Evolutionary conservation across 768 basidiomycete genomes (phyloP), one percentile per base, ranked within the genome.

Genomic region (Mycena rebaudengoi): DNA sequence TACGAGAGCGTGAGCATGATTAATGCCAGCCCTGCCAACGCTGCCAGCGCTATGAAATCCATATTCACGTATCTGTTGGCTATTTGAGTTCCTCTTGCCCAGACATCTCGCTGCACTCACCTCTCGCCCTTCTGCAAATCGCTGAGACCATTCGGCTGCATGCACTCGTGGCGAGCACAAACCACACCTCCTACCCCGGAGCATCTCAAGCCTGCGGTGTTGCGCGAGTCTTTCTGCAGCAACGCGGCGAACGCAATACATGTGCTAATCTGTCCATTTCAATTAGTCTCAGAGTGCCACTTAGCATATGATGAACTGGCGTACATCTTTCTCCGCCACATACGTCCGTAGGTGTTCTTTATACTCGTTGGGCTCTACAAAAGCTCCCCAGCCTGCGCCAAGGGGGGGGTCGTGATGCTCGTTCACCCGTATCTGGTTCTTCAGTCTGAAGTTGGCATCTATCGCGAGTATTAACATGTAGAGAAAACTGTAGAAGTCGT

Each of bases 71-170:
- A 52, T 52, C 50, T 52, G 23, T 11, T 1, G 44, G 10, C n/a
- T n/a, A n/a, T n/a, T n/a, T 5, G 5, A 23, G 43, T 1, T 25
- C 20, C 21, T 45, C 8, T 23, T n/a, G 5, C 6, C 13, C 20
- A 45, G 23, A 14, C n/a, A n/a, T n/a, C 12, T 21, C 20, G 7
- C 13, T 21, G 5, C 18, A 52, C 44, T 35, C 64, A 70, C 16
- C 69, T 32, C 52, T 72, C 74, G 7, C 67, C 67, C 39, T 69
- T 70, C 50, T 73, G 69, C 18, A 73, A 41, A 48, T 73, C 65
- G 6, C 69, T 69, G 7, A 72, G 23, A 4, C 70, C 69, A 11
- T 21, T 45, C 16, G 60, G 58, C 7, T 59, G 49, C 16, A 69
- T 30, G 30, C 57, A n/a, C 25, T 66, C 68, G 41, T 69, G 68